Base-by-base conservation (phyloP, 148 eudicot genomes). In the Rhododendron molle region DNA sequence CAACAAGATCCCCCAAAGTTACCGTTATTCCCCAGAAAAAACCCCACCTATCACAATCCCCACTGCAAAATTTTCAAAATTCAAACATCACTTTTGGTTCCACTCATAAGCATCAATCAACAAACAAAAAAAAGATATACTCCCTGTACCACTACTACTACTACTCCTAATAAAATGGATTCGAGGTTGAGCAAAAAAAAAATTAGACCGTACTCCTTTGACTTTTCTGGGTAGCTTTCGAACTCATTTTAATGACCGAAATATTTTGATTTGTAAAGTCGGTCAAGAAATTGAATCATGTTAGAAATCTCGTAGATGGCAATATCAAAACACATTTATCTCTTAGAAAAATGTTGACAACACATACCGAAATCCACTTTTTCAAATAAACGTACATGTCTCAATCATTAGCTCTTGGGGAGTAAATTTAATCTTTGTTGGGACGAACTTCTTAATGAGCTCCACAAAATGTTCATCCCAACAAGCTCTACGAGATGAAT, bases 41-140 rank as follows among this genome's bases (percentile, higher is more conserved):
- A 12, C 14, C 54, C 34, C 0, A 14, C 46, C 36, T 11, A n/a
- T 34, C 74, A 1, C 34, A 32, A 32, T 32, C 40, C 73, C 87
- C 88, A 34, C 82, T 54, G 82, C 80, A 86, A 81, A n/a, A 11
- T 5, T 86, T 90, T 90, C 92, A 90, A 90, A 90, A 90, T 90
- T 90, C 90, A 85, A 90, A 88, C 81, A 77, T 73, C 78, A 81
- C 50, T 81, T 52, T 74, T 84, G 13, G 5, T 12, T 54, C 14
- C 56, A 36, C 72, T 26, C 47, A 62, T 20, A 18, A 56, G 58
- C 44, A 81, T 2, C 26, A 56, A 30, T n/a, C 38, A 71, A 11
- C 62, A 40, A 30, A 34, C 14, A 81, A 23, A 43, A 60, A 4
- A 52, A 3, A 47, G 10, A 52, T 52, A 34, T 34, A 34, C 36